Conservation (phyloP, 2,329 filamentous ascomycete species). For the Cladosporium sp. region DNA sequence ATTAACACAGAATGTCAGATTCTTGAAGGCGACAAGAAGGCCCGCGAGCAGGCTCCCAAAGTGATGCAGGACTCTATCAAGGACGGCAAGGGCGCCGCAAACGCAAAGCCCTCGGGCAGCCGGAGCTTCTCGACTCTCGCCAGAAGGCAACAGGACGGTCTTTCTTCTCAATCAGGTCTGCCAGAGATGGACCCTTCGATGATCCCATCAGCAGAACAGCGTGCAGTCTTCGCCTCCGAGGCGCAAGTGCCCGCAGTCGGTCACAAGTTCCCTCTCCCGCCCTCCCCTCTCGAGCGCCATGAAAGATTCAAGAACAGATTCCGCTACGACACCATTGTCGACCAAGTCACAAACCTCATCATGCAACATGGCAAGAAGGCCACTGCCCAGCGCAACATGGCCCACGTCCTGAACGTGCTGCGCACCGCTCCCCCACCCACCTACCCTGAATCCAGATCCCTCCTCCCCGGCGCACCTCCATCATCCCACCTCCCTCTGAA, state of each 20-base stretch:
- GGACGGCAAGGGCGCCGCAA: constrained; percentile 22
- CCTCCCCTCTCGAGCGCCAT: constrained; percentile 61
- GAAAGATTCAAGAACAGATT: constrained; percentile 46
- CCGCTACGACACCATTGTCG: constrained; percentile 78
- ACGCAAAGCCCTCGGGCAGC: constrained; percentile 33
- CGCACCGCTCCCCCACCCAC: constrained; percentile 78
- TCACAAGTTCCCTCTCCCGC: constrained; percentile 74
- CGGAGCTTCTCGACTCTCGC: constrained; percentile 56
- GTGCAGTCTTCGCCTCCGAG: constrained; percentile 19
- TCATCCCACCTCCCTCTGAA: constrained; percentile 77
- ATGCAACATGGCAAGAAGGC: constrained; percentile 91
- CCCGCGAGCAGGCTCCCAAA: constrained; percentile 59
- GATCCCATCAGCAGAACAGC: constrained; percentile 24
- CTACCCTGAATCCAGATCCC: constrained; percentile 63
- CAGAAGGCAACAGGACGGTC: constrained; percentile 5
- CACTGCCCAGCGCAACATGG: constrained; percentile 88
- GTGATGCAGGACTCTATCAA: constrained; percentile 59
- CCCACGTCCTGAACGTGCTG: constrained; percentile 72
- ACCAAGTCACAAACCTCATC: constrained; percentile 82
- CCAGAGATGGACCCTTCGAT: constrained; percentile 23
- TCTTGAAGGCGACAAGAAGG: constrained; percentile 58
- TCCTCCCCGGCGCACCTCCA: constrained; percentile 71
- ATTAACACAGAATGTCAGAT: constrained; percentile 45
- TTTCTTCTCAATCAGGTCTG: constrained; percentile 3
- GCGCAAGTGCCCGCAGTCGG: constrained; percentile 37